phyloP scores from a whole-genome alignment of 2,329 filamentous ascomycete species.

The Neofusicoccum kwambonambiense region DNA sequence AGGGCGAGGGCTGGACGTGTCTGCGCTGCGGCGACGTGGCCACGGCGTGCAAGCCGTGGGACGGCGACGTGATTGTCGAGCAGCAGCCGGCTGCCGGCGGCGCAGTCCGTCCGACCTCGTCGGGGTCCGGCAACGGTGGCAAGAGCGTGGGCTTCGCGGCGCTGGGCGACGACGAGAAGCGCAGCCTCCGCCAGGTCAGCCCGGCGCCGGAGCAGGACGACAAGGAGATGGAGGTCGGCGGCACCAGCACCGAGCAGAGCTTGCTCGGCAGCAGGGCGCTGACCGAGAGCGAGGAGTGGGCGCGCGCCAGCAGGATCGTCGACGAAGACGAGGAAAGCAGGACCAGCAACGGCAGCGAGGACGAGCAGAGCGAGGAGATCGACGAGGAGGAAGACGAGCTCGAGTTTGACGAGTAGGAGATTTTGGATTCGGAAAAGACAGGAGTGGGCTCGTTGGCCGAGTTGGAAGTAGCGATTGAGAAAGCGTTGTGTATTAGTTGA shows the following conservation, averaged over 20 bases:
- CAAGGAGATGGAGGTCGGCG: constrained; percentile 16
- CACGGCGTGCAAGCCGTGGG: constrained; percentile 87
- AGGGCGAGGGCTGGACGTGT: constrained; percentile 92
- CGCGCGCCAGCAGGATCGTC: constrained; percentile 29
- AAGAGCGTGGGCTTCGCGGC: constrained; percentile 31
- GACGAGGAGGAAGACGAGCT: constrained; percentile 33
- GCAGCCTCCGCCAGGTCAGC: constrained; percentile 29
- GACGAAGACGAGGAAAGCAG: constrained; percentile 29
- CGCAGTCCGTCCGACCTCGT: constrained; percentile 20
- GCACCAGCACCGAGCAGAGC: neutral
- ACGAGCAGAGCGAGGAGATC: constrained; percentile 32
- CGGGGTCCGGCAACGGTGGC: constrained; percentile 7
- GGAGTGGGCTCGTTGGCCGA: neutral
- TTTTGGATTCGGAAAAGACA: neutral
- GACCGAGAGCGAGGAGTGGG: constrained; percentile 38
- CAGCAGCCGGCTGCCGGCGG: constrained; percentile 24
- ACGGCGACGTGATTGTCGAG: constrained; percentile 70
- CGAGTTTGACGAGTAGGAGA: neutral
- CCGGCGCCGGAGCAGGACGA: constrained; percentile 32
- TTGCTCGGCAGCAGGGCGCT: constrained; percentile 21
- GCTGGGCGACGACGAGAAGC: constrained; percentile 23
- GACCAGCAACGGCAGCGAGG: neutral
- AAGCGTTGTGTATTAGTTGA: neutral
- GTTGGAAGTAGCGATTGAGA: neutral
- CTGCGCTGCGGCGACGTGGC: constrained; percentile 81